phyloP scores from a whole-genome alignment of 352 stramenopile species.

The Phytophthora tubulina region DNA sequence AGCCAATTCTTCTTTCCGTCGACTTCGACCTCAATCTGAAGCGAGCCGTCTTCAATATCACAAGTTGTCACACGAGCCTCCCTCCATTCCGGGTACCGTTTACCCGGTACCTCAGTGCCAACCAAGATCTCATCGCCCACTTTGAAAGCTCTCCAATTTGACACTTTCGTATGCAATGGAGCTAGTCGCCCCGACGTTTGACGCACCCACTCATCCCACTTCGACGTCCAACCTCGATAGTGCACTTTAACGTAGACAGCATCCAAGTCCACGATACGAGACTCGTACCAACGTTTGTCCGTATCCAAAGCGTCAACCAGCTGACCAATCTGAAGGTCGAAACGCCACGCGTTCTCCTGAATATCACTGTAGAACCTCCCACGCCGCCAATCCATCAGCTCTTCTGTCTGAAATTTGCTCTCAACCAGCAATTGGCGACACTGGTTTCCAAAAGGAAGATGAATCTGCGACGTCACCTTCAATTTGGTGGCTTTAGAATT shows the following conservation, averaged over 20 bases:
- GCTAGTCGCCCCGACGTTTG: constrained; percentile 90
- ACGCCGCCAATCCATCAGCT: constrained; percentile 52
- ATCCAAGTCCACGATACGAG: constrained; percentile 59
- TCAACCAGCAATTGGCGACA: constrained; percentile 67
- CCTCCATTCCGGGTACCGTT: constrained; percentile 70
- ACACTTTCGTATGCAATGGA: constrained; percentile 88
- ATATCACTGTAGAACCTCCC: constrained; percentile 64
- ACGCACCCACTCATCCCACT: constrained; percentile 97
- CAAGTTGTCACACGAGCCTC: constrained; percentile 54
- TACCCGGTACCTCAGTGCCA: constrained; percentile 44
- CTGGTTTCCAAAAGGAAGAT: constrained; percentile 40
- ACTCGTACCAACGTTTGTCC: constrained; percentile 82
- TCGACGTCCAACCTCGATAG: constrained; percentile 96
- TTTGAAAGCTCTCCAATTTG: constrained; percentile 74
- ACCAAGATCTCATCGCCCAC: constrained; percentile 67
- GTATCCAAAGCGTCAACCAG: constrained; percentile 80
- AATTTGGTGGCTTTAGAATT: constrained; percentile 36
- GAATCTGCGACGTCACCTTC: constrained; percentile 49
- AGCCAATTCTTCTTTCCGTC: constrained; percentile 64
- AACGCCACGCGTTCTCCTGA: constrained; percentile 63
- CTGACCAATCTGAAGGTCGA: constrained; percentile 60
- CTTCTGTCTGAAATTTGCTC: constrained; percentile 33
- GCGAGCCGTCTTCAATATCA: constrained; percentile 23
- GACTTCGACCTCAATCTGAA: constrained; percentile 61
- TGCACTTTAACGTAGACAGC: constrained; percentile 90